Conservation (phyloP, 495 filamentous ascomycete genomes). For the Neurospora cerealis region DNA sequence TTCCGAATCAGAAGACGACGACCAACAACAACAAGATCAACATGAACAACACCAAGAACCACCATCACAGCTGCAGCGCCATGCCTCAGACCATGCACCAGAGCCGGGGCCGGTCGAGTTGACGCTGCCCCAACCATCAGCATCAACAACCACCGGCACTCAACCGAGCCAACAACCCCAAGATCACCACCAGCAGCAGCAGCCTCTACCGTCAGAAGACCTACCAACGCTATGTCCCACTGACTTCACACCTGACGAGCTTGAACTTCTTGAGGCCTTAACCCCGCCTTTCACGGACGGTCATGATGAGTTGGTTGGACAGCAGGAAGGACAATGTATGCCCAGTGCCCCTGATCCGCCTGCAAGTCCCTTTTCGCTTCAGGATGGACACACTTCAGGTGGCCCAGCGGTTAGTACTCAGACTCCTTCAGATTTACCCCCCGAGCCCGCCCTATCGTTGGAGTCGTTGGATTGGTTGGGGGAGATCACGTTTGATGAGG, state of each 20-base stretch:
- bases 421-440: slow-evolving; percentile 2
- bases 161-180: background rate
- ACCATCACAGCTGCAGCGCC: slow-evolving; percentile 2
- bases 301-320: background rate
- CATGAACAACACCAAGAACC: slow-evolving; percentile 2
- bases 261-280: background rate
- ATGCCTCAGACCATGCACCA: background rate
- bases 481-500: background rate
- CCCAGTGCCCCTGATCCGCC: slow-evolving; percentile 21
- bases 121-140: background rate
- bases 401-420: slow-evolving; percentile 21
- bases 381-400: slow-evolving; percentile 21
- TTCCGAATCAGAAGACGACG: slow-evolving; percentile 7
- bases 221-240: slow-evolving; percentile 1
- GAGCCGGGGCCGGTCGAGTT: slow-evolving; percentile 1
- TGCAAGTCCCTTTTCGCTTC: slow-evolving; percentile 12
- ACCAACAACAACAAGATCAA: background rate
- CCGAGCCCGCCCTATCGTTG: background rate
- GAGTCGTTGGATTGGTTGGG: background rate
- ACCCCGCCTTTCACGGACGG: background rate
- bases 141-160: background rate
- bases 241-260: background rate
- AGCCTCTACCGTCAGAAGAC: background rate
- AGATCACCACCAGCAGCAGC: background rate
- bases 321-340: background rate